A percentile compares a stretch with the other conserved stretches of the same genome.
These are phyloP conservation scores for Kodamaea sp. DNA, from an alignment of 1,139 yeast species.

Conservation along the genomic window DNA sequence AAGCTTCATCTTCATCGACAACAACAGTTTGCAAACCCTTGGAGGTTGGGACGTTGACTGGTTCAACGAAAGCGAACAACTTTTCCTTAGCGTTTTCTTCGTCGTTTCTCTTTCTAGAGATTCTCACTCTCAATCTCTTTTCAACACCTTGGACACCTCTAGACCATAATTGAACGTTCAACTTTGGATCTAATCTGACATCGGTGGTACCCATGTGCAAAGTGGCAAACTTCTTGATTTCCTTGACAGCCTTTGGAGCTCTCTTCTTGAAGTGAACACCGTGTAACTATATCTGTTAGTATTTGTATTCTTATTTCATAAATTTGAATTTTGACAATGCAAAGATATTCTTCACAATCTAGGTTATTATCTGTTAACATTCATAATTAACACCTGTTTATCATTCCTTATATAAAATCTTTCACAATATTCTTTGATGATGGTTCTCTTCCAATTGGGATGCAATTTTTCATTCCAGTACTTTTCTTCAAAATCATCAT, in stretches of 20 bases:
- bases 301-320: slow-evolving; percentile 9
- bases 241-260: slow-evolving; percentile 99
- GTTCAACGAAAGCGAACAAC: slow-evolving; percentile 97
- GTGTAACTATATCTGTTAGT: slow-evolving; percentile 67
- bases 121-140: slow-evolving; percentile 96
- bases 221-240: slow-evolving; percentile 96
- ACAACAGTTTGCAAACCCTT: slow-evolving; percentile 98
- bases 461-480: background rate
- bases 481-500: background rate
- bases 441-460: background rate
- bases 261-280: slow-evolving; percentile 99
- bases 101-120: slow-evolving; percentile 99
- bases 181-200: slow-evolving; percentile 98
- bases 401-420: background rate
- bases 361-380: too few species aligned
- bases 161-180: slow-evolving; percentile 98
- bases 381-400: too few species aligned
- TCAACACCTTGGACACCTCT: slow-evolving; percentile 99
- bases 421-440: background rate
- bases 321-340: background rate
- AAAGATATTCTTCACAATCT: background rate
- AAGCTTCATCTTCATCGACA: slow-evolving; percentile 85
- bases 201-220: slow-evolving; percentile 99
- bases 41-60: slow-evolving; percentile 89
- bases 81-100: slow-evolving; percentile 99